Base-by-base conservation (phyloP, 106 monocot species). In the Allium sativum region DNA sequence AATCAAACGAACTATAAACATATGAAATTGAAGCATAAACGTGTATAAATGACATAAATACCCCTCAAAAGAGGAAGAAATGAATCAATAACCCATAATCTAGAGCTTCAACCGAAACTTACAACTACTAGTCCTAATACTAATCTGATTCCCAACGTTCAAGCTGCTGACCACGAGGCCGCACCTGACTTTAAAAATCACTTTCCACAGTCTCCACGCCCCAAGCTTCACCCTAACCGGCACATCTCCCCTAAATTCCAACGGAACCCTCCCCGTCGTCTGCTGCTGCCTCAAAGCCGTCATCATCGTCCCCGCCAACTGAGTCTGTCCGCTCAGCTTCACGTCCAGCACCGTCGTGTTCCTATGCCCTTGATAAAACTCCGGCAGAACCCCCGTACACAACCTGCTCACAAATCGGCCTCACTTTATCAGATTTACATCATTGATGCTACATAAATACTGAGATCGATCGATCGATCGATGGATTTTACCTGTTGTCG, bases 291-390 rank as follows among this genome's bases (percentile, higher is more conserved):
- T 65, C 65, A 99, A 47, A 55, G 57, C 74, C 10, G 58, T 18
- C 0, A 74, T 0, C 22, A 85, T 8, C 10, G 22, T 62, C 46
- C 67, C 65, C 10, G 66, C 74, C 13, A 92, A 18, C 70, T 65
- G 67, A 12, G 78, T 69, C 72, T 77, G 13, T 0, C 98, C 98
- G 13, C 56, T 57, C 4, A 99, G 60, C 52, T 45, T 12, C 58
- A 88, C 60, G 17, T 58, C 18, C 20, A 85, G 59, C 67, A 71
- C 76, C 45, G 88, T 85, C 48, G 74, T 83, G 72, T 88, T 99
- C 63, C 68, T 62, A 59, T 99, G 92, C 6, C 98, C 98, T 75
- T 99, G 98, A 74, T 99, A 99, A 76, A 99, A 88, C 70, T 59
- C 88, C 44, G 92, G 98, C 69, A 92, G 81, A 15, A 20, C 48